Evolutionary conservation across 352 stramenopile genomes (phyloP).

Genomic region (Phytophthora colocasiae): DNA sequence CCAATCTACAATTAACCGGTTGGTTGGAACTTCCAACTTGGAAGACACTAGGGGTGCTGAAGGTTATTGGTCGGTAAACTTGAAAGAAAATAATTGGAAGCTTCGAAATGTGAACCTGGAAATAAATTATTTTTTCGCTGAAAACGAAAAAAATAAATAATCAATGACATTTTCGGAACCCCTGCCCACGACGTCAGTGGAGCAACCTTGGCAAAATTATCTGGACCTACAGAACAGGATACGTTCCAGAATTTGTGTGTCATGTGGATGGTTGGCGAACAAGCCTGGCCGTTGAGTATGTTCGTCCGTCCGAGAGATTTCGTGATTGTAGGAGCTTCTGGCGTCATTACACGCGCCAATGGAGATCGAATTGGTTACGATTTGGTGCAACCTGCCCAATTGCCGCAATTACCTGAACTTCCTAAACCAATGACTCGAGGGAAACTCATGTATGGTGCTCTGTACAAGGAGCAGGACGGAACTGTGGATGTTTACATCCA

Average conservation of each 20-base stretch:
- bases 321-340: conserved; percentile 42
- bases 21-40: too few relatives aligned
- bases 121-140: too few relatives aligned
- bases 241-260: conserved; percentile 49
- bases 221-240: conserved; percentile 35
- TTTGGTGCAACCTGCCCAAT: conserved; percentile 42
- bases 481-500: conserved; percentile 66
- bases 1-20: too few relatives aligned
- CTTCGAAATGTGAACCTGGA: too few relatives aligned
- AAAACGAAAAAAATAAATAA: too few relatives aligned
- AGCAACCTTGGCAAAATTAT: conserved; percentile 41
- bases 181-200: conserved; percentile 42
- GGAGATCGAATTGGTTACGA: conserved; percentile 50
- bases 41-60: too few relatives aligned
- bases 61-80: too few relatives aligned
- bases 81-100: too few relatives aligned
- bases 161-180: too few relatives aligned
- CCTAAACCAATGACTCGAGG: conserved; percentile 39
- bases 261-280: conserved; percentile 54
- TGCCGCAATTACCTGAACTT: conserved; percentile 36
- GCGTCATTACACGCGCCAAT: conserved; percentile 39
- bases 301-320: conserved; percentile 48
- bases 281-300: conserved; percentile 34
- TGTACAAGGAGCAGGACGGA: conserved; percentile 51
- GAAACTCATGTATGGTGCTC: conserved; percentile 47